A percentile compares a stretch with the other conserved stretches of the same genome.
Conservation (phyloP, 2,329 filamentous ascomycete species). For the Claviceps pazoutovae region DNA sequence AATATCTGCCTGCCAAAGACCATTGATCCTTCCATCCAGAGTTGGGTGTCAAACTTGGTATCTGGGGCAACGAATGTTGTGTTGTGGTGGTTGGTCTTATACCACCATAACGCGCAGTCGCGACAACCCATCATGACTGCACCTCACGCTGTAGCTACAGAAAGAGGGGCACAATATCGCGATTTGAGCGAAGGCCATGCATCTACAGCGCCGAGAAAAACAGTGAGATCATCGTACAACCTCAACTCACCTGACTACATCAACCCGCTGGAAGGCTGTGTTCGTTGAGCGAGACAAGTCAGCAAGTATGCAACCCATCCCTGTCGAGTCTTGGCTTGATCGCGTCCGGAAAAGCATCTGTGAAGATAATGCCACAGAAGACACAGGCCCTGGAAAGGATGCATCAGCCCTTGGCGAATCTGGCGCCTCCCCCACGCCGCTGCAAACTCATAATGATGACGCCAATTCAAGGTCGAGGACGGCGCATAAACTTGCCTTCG, state of each 20-base stretch:
- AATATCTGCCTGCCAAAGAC: not conserved
- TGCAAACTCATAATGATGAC: not conserved
- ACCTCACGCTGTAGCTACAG: not conserved
- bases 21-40: not conserved
- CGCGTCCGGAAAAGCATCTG: not conserved
- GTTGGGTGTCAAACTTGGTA: not conserved
- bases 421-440: not conserved
- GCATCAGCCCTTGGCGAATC: not conserved
- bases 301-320: not conserved
- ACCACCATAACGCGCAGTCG: not conserved
- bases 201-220: not conserved
- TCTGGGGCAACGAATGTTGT: not conserved
- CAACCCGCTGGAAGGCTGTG: no score
- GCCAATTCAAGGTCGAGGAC: not conserved
- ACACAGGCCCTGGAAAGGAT: not conserved
- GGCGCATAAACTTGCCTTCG: not conserved
- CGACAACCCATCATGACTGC: not conserved
- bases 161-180: not conserved
- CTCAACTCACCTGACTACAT: no score
- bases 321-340: constrained; percentile 1
- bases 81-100: not conserved
- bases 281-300: not conserved
- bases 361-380: not conserved
- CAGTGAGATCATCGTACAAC: not conserved
- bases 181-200: not conserved